Base-by-base conservation (phyloP, 2,329 filamentous ascomycete genomes). In the Didymella arachidicola region DNA sequence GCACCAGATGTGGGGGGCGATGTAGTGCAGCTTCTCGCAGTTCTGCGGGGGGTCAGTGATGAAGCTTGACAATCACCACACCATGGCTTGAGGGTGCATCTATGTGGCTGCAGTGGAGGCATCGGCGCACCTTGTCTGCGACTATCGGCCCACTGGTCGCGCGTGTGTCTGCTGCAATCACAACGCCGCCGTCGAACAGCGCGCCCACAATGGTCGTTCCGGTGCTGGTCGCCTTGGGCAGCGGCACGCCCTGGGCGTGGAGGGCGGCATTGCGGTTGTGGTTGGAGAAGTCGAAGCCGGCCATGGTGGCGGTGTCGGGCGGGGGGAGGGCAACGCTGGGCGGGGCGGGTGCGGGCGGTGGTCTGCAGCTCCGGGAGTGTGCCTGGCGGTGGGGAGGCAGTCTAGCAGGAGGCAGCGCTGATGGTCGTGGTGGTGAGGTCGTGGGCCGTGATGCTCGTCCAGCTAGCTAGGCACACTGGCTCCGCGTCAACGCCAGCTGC, bases 1-100 rank as follows among this genome's bases (percentile, higher is more conserved):
- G 81, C 95, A 99, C 95, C 95, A 99, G 81, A 99, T 99, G 80
- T 97, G 93, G 60, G 95, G 94, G 42, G 95, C 86, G 79, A 99
- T 99, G 85, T 96, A 99, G 83, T 99, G 95, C 66, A 99, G 89
- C 84, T 99, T 99, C 83, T 99, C 94, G 84, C 95, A 98, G 86
- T 99, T 99, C 92, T 87, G 70, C 56, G 19, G 7, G 3, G 27
- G 2, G 50, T 54, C 22, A 55, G 27, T 18, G 3, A 2, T 27
- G 44, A 19, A 19, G 26, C n/a, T n/a, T 12, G 1, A 3, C 18
- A 11, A 19, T 10, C 1, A 8, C 16, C 14, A 34, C 14, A 10
- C 8, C 32, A 38, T 2, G 22, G 22, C 22, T 22, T 22, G 22
- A 22, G 22, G 22, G 22, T 22, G 22, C 22, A 22, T 22, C 22